These are phyloP conservation scores for Phytophthora lateralis DNA, from an alignment of 352 stramenopile species.

Conservation along the genomic window DNA sequence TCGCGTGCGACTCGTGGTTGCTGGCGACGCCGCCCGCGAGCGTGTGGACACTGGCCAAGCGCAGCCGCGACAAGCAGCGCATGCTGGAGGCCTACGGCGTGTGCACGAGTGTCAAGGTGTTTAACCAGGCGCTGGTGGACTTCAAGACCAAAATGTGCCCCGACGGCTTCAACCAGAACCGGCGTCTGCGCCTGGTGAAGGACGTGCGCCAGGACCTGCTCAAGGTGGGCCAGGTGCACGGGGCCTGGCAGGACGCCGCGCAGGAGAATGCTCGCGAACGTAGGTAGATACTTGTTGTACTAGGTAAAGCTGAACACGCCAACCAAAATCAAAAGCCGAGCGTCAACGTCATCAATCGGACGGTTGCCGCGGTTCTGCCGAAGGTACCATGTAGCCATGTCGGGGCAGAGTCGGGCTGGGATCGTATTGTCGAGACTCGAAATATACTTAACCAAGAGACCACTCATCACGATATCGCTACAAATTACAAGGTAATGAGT, in stretches of 20 bases:
- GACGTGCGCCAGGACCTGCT: conserved; percentile 47
- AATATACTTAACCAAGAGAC: no score
- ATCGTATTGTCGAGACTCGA: conserved; percentile 15
- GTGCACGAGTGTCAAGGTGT: conserved; percentile 78
- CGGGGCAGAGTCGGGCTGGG: neutral
- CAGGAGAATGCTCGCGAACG: conserved; percentile 33
- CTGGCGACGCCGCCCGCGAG: conserved; percentile 57
- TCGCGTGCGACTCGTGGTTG: conserved; percentile 81
- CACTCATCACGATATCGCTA: no score
- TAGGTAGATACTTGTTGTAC: conserved; percentile 7
- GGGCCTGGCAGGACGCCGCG: conserved; percentile 49
- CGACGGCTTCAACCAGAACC: conserved; percentile 76
- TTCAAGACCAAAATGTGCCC: conserved; percentile 61
- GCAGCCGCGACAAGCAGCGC: conserved; percentile 41
- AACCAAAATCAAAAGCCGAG: neutral
- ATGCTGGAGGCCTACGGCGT: conserved; percentile 75
- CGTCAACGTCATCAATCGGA: neutral
- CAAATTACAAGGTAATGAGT: no score
- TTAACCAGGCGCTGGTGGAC: conserved; percentile 74
- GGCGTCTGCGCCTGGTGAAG: conserved; percentile 57
- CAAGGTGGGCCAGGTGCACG: conserved; percentile 51
- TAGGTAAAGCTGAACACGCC: conserved; percentile 13
- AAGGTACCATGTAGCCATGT: conserved; percentile 18
- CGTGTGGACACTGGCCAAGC: conserved; percentile 69
- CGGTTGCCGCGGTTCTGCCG: neutral